Evolutionary conservation across 805 yeast genomes (phyloP), one percentile per base, ranked within the genome.

Genomic region (Kazachstania bromeliacearum): DNA sequence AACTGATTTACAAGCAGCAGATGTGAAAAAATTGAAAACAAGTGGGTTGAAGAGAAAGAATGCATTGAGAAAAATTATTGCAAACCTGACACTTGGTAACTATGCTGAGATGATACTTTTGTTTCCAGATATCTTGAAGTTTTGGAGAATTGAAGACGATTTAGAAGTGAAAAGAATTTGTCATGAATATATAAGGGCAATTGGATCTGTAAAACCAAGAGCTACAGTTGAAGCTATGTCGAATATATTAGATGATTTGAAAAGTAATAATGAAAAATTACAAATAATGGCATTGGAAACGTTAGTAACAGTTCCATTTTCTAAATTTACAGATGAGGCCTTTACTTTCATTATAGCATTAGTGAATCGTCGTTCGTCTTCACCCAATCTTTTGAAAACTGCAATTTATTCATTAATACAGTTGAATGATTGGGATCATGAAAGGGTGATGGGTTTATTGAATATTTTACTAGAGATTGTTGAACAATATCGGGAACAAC

Each of bases 51-150:
- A 57, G 43, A 55, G 55, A 32, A 74, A 70, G 46, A 60, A 63
- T 8, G 69, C 77, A 1, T 55, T 89, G 50, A 79, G 78, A 55
- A 82, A 81, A 50, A 71, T 85, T 19, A 67, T 88, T 6, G 89
- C 95, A 29, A 88, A 87, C 57, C 70, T 85, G 58, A 79, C 94
- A 5, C 68, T 85, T 59, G 85, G 87, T 34, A 85, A 84, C 55
- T 43, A 44, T 29, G 70, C 70, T 38, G 96, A 89, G 51, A 74
- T 87, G 73, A 66, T 75, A 8, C 55, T 62, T 14, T 54, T 89
- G 37, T 72, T 79, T 50, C 77, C 78, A 1, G 94, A 84, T 35
- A 70, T 85, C 5, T 40, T 74, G 5, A 51, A 56, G 24, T 59
- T 78, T n/a, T 62, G 81, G 50, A 64, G 66, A 31, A 59, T 66